Conservation (phyloP, 441 rosid genomes). For the Populus trichocarpa region DNA sequence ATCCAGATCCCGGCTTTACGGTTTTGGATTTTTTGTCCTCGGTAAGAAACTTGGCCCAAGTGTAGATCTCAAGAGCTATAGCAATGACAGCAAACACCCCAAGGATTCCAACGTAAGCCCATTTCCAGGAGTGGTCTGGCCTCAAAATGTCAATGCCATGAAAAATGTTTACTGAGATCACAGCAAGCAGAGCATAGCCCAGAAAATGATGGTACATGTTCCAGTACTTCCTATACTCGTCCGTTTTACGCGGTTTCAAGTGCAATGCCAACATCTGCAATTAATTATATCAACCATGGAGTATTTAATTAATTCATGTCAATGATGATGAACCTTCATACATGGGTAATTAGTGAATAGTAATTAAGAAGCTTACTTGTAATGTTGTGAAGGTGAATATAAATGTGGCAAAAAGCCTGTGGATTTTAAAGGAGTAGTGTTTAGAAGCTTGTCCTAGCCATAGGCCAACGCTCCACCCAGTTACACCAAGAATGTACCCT, state of each 20-base stretch:
- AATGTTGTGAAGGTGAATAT: constrained; percentile 45
- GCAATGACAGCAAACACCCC: constrained; percentile 17
- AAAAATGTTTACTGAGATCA: constrained; percentile 44
- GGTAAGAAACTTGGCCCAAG: constrained; percentile 30
- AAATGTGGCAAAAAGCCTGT: constrained; percentile 34
- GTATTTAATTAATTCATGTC: neutral
- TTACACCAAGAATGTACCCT: constrained; percentile 42
- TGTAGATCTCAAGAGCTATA: constrained; percentile 31
- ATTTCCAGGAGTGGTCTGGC: constrained; percentile 37
- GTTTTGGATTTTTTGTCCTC: no score
- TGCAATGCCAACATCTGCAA: constrained; percentile 41
- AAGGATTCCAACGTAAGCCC: constrained; percentile 40
- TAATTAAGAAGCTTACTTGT: constrained; percentile 29
- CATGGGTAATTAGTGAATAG: neutral
- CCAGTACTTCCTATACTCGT: constrained; percentile 49
- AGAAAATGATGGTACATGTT: constrained; percentile 53
- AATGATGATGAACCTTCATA: neutral
- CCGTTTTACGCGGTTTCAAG: constrained; percentile 26
- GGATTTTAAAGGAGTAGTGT: constrained; percentile 32
- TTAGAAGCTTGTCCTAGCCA: constrained; percentile 37
- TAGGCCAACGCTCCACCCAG: constrained; percentile 44
- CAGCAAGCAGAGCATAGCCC: constrained; percentile 41
- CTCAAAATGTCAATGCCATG: constrained; percentile 41
- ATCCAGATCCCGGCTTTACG: neutral
- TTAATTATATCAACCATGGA: neutral